phyloP scores from a whole-genome alignment of 163 green algal species.

The Scenedesmus sp. region DNA sequence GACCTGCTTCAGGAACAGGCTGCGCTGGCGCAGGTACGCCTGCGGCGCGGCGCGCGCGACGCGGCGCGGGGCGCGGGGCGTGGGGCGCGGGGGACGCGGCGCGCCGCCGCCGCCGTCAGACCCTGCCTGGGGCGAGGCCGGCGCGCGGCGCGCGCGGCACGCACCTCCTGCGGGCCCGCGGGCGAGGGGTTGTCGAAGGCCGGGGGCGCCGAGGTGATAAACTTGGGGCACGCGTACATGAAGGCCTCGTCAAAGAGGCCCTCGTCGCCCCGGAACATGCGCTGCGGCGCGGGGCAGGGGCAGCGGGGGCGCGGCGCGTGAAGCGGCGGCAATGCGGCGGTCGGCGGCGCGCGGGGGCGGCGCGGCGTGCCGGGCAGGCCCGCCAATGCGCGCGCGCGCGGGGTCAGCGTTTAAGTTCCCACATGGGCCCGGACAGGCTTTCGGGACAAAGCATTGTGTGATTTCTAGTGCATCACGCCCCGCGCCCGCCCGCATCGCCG shows the following conservation, averaged over 20 bases:
- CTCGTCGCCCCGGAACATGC: slow-evolving; percentile 56
- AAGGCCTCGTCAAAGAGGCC: slow-evolving; percentile 94
- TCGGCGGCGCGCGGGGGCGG: not conserved
- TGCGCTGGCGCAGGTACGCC: slow-evolving; percentile 90
- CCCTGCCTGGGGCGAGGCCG: too few species aligned
- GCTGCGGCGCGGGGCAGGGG: slow-evolving; percentile 4
- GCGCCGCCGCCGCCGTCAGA: too few species aligned
- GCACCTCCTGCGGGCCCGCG: slow-evolving; percentile 69
- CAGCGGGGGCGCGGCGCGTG: not conserved
- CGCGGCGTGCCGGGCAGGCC: too few species aligned
- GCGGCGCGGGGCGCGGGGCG: too few species aligned
- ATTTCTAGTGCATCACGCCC: slow-evolving; percentile 44
- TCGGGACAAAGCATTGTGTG: slow-evolving; percentile 41
- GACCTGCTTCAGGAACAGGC: slow-evolving; percentile 78
- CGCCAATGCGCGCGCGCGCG: too few species aligned
- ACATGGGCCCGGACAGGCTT: slow-evolving; percentile 32
- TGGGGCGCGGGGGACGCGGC: too few species aligned
- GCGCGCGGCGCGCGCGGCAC: not conserved
- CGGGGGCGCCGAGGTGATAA: slow-evolving; percentile 82
- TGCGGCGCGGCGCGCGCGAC: slow-evolving; percentile 10
- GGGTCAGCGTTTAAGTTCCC: slow-evolving; percentile 38
- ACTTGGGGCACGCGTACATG: slow-evolving; percentile 97
- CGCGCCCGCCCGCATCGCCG: too few species aligned
- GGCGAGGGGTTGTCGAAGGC: slow-evolving; percentile 64
- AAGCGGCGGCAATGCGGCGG: not conserved